These are phyloP conservation scores for Calonectria naviculata DNA, from an alignment of 2,329 filamentous ascomycete genomes.

Conservation along the genomic window DNA sequence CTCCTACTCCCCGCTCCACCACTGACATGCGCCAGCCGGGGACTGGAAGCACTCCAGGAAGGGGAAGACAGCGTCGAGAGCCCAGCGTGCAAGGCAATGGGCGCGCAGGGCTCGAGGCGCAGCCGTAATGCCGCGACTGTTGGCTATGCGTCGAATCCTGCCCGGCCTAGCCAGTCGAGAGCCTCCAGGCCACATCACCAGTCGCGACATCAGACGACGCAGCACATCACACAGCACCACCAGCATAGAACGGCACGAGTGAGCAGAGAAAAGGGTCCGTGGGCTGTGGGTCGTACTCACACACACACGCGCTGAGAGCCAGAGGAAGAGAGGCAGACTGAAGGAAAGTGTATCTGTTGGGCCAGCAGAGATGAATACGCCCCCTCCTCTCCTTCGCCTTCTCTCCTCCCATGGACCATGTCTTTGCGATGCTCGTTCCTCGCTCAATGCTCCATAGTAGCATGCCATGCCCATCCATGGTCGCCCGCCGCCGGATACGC, in stretches of 20 bases:
- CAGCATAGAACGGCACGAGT: constrained; percentile 6
- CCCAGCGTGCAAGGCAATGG: neutral
- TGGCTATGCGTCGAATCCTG: neutral
- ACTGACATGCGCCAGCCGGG: constrained; percentile 23
- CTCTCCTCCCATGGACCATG: constrained; percentile 3
- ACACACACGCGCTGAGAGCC: neutral
- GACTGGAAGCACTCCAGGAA: neutral
- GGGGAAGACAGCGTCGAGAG: neutral
- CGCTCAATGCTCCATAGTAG: constrained; percentile 5
- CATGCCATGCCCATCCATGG: constrained; percentile 8
- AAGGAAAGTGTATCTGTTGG: neutral
- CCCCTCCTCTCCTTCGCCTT: neutral
- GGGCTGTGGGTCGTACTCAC: constrained; percentile 6
- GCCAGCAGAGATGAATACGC: neutral
- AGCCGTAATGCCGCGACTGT: neutral
- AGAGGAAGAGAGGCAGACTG: neutral
- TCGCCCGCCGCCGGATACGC: neutral
- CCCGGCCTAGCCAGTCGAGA: neutral
- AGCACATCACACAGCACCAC: neutral
- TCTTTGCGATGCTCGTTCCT: neutral
- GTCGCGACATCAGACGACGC: neutral
- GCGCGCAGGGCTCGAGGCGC: neutral
- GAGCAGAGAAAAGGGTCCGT: constrained; percentile 6
- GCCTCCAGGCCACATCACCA: neutral
- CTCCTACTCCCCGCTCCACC: constrained; percentile 12